These are phyloP conservation scores for Prunus davidiana DNA, from an alignment of 306 rosid genomes.

Conservation along the genomic window DNA sequence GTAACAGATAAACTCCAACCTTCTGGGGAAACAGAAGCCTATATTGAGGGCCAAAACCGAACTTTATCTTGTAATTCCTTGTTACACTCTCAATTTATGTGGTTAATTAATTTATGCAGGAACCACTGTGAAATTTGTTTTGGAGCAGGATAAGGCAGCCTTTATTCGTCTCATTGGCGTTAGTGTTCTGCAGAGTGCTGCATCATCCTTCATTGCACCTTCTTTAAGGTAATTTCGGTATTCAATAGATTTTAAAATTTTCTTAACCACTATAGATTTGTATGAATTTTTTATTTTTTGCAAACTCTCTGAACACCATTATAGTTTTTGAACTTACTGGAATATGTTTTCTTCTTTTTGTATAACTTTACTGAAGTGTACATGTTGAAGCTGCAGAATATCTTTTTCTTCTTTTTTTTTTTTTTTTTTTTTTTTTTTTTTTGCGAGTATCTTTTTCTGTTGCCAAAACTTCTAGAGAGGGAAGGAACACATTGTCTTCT, in stretches of 20 bases:
- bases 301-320: neutral
- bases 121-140: constrained; percentile 78
- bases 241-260: neutral
- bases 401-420: neutral
- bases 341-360: neutral
- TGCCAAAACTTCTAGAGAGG: neutral
- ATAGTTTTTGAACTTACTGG: neutral
- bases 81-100: constrained; percentile 11
- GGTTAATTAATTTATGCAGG: constrained; percentile 47
- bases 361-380: neutral
- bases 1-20: neutral
- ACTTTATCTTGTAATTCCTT: neutral
- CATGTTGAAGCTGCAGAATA: neutral
- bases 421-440: no score
- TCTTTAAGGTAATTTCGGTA: constrained; percentile 60
- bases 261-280: neutral
- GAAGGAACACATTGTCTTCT: neutral
- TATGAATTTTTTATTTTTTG: neutral
- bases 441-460: neutral
- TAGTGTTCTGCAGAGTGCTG: constrained; percentile 81
- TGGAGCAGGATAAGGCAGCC: constrained; percentile 85
- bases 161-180: constrained; percentile 63
- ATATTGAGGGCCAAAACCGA: neutral
- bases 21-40: neutral
- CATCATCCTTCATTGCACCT: constrained; percentile 84